Conservation (phyloP, 306 rosid species). For the Cucurbita argyrosperma region DNA sequence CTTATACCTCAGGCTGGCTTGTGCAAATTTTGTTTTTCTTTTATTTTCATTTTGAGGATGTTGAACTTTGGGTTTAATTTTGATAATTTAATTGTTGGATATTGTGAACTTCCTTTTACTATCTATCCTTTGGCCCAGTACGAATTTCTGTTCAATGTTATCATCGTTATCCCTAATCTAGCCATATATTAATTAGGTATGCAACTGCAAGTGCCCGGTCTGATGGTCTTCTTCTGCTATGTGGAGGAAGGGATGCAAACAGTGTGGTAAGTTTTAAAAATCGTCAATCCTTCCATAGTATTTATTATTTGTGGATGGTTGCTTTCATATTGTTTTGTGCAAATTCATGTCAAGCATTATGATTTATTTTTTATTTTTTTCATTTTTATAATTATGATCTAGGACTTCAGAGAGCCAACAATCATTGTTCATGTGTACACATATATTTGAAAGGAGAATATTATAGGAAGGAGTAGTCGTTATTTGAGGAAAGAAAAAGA, state of each 20-base stretch:
- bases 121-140: not conserved
- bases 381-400: not conserved
- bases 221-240: constrained; percentile 97
- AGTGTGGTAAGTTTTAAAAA: constrained; percentile 65
- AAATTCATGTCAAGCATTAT: too few relatives aligned
- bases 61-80: not conserved
- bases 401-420: not conserved
- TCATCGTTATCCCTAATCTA: not conserved
- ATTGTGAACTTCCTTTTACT: not conserved
- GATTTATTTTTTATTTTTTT: not conserved
- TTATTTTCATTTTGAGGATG: not conserved
- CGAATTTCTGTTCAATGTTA: not conserved
- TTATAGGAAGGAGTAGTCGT: not conserved
- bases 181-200: constrained; percentile 49
- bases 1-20: not conserved
- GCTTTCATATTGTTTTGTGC: too few relatives aligned
- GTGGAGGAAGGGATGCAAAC: constrained; percentile 98
- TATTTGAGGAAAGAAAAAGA: not conserved
- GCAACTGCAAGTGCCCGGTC: constrained; percentile 99
- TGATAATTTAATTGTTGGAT: not conserved
- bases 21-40: not conserved
- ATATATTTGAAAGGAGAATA: not conserved
- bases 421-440: not conserved
- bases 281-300: not conserved
- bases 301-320: not conserved